phyloP scores from a whole-genome alignment of 176 grass and related monocot genomes.

The Aegilops speltoides region DNA sequence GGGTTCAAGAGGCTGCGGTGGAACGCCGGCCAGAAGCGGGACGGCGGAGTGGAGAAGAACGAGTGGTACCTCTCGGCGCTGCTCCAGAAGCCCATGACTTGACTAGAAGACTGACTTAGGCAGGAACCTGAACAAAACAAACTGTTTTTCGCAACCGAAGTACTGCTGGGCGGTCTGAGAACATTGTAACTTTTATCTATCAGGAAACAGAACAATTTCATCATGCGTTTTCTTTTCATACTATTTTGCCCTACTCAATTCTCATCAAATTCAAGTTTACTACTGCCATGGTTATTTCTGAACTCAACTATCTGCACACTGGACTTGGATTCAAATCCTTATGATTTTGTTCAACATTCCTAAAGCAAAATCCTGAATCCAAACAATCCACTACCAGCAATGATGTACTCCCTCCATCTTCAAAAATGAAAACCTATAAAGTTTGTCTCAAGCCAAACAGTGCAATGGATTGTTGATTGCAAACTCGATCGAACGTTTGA shows the following conservation, averaged over 20 bases:
- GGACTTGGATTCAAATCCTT: background rate
- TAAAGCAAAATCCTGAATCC: background rate
- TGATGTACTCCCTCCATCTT: background rate
- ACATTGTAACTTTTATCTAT: background rate
- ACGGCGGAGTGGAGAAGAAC: constrained; percentile 33
- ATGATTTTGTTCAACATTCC: background rate
- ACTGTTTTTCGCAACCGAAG: background rate
- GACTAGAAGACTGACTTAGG: background rate
- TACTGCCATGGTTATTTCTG: background rate
- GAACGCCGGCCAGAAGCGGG: constrained; percentile 46
- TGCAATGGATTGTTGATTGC: no score
- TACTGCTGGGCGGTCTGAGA: background rate
- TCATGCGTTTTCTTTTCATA: background rate
- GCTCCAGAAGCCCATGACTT: constrained; percentile 53
- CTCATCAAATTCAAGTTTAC: background rate
- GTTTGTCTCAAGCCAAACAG: no score
- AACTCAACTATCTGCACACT: background rate
- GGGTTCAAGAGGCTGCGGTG: constrained; percentile 44
- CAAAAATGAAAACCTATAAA: no score
- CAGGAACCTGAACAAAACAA: background rate
- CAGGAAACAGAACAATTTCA: background rate
- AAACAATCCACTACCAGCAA: background rate
- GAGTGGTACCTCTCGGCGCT: constrained; percentile 52
- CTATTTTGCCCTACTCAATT: background rate
- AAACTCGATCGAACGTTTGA: no score